Evolutionary conservation across 768 basidiomycete species (phyloP).

Genomic region (Cystofilobasidium bisporidii): DNA sequence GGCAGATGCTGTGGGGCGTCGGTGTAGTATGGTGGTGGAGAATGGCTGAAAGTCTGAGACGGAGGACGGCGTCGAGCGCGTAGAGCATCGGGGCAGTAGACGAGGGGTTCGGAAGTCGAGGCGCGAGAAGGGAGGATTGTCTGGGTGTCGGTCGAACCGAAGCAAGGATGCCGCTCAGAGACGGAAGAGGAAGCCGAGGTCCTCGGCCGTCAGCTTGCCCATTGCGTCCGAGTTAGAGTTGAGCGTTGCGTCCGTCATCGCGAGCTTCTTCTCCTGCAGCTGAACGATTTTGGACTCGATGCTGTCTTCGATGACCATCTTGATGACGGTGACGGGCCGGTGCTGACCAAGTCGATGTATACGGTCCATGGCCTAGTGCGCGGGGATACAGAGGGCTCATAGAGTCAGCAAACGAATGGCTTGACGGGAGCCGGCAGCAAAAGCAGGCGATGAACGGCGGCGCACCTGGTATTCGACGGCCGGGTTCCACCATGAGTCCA

Average conservation of each 20-base stretch:
- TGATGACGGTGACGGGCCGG: constrained; percentile 84
- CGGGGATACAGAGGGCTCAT: not conserved
- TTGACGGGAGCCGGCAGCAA: not conserved
- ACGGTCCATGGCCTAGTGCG: constrained; percentile 78
- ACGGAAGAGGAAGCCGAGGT: constrained; percentile 27
- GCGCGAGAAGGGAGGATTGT: too few species aligned
- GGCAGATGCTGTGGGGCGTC: too few species aligned
- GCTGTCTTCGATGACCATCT: constrained; percentile 88
- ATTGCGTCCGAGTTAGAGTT: constrained; percentile 55
- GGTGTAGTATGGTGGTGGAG: too few species aligned
- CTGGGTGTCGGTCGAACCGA: too few species aligned
- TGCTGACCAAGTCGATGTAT: constrained; percentile 94
- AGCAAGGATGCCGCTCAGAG: too few species aligned
- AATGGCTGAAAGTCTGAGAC: too few species aligned
- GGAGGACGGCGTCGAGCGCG: too few species aligned
- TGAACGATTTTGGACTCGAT: constrained; percentile 94
- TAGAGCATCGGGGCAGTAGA: too few species aligned
- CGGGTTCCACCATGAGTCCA: constrained; percentile 63
- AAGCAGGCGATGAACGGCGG: not conserved
- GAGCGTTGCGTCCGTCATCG: constrained; percentile 43
- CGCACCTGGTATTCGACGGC: constrained; percentile 50
- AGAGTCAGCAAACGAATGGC: not conserved
- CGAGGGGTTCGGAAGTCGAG: too few species aligned
- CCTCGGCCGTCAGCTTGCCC: constrained; percentile 55
- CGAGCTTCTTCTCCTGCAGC: constrained; percentile 78